Conservation (phyloP, 2,329 filamentous ascomycete species). For the Phoma herbarum region DNA sequence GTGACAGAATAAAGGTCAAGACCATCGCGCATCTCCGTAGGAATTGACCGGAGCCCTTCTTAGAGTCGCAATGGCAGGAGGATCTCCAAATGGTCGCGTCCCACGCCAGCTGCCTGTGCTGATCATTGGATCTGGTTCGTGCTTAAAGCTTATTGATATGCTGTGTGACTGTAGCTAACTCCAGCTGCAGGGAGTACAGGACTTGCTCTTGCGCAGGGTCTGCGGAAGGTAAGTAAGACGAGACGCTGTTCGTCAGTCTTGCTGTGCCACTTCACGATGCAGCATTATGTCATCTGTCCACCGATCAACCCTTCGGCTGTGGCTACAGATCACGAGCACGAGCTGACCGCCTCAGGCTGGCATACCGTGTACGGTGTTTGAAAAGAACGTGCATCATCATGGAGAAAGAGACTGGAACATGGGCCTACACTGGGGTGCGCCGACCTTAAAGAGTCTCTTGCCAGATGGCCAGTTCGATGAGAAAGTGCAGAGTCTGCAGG, state of each 20-base stretch:
- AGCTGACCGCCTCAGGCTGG: conserved; percentile 38
- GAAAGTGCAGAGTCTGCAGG: conserved; percentile 59
- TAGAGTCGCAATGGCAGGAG: conserved; percentile 12
- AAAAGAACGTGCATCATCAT: conserved; percentile 60
- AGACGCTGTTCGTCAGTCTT: not conserved
- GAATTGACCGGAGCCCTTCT: not conserved
- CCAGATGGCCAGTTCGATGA: conserved; percentile 61
- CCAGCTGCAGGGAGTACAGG: conserved; percentile 44
- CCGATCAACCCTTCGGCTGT: conserved; percentile 3
- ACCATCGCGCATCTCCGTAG: not conserved
- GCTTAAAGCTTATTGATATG: conserved; percentile 2
- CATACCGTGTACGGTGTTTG: conserved; percentile 62
- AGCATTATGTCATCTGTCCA: conserved; percentile 11
- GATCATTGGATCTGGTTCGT: conserved; percentile 47
- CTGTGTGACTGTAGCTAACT: conserved; percentile 21
- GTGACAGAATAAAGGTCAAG: not conserved
- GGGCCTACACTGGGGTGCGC: conserved; percentile 70
- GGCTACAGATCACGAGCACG: not conserved
- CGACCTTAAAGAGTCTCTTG: conserved; percentile 61
- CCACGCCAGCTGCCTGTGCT: conserved; percentile 32
- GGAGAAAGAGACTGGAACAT: conserved; percentile 68
- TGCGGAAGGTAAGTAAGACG: conserved; percentile 41
- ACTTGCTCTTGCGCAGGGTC: conserved; percentile 50
- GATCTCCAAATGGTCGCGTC: not conserved
- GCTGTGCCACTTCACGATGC: conserved; percentile 4